These are phyloP conservation scores for Fusarium sp. DNA, from an alignment of 2,329 filamentous ascomycete species.

Conservation along the genomic window DNA sequence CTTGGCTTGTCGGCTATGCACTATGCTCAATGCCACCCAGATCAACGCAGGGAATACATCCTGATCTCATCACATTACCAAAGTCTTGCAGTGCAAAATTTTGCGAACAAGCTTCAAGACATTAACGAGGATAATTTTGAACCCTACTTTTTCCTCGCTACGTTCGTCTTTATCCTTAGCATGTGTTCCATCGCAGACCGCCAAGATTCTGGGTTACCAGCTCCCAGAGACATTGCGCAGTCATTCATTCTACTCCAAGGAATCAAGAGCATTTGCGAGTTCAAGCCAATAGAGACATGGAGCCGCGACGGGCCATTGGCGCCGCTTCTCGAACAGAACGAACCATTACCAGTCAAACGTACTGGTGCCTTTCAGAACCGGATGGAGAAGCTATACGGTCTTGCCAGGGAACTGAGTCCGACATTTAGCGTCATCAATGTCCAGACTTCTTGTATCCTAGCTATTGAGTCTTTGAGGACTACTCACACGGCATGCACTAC, in stretches of 20 bases:
- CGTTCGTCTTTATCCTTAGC: constrained; percentile 23
- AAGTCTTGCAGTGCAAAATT: constrained; percentile 18
- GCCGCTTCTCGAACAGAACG: constrained; percentile 2
- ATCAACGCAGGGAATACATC: constrained; percentile 18
- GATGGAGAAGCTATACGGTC: constrained; percentile 14
- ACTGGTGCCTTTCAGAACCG: constrained; percentile 19
- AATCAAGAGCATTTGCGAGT: constrained; percentile 21
- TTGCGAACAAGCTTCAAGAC: constrained; percentile 10
- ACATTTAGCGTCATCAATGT: constrained; percentile 23
- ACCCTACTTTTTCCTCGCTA: constrained; percentile 28
- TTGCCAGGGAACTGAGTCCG: constrained; percentile 15
- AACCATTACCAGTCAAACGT: neutral
- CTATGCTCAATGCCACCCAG: constrained; percentile 17
- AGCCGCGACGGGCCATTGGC: constrained; percentile 13
- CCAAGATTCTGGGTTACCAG: neutral
- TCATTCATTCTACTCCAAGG: constrained; percentile 28
- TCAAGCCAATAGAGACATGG: constrained; percentile 21
- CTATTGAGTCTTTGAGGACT: constrained; percentile 19
- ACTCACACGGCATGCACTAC: constrained; percentile 3
- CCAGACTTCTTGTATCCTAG: constrained; percentile 22
- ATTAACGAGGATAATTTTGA: constrained; percentile 25
- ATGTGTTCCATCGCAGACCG: constrained; percentile 22
- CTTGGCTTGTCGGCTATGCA: constrained; percentile 21
- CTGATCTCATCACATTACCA: constrained; percentile 27
- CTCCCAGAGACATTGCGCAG: constrained; percentile 14